These are phyloP conservation scores for Colletotrichum sp. DNA, from an alignment of 2,329 filamentous ascomycete genomes.

Conservation along the genomic window DNA sequence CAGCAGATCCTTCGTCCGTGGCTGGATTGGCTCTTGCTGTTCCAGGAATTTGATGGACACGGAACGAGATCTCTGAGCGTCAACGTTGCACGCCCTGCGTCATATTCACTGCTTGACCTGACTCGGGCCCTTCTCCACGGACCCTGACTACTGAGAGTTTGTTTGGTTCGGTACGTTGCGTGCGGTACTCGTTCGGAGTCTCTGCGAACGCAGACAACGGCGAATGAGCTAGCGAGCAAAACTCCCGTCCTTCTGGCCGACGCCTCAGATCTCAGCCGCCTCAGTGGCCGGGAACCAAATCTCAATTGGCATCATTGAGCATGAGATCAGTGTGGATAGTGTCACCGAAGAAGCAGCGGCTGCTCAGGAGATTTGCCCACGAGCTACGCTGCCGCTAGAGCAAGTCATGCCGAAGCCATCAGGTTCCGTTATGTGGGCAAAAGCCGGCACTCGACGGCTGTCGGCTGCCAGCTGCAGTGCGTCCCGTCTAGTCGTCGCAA, in stretches of 20 bases:
- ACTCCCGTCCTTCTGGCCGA: constrained; percentile 7
- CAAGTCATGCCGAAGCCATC: background rate
- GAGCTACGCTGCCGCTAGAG: background rate
- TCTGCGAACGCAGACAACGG: background rate
- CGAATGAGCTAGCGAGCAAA: background rate
- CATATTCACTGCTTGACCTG: constrained; percentile 10
- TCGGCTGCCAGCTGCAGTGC: background rate
- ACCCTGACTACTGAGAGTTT: background rate
- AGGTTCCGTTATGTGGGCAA: background rate
- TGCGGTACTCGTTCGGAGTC: constrained; percentile 4
- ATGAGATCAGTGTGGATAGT: constrained; percentile 5
- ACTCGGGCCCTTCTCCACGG: constrained; percentile 8
- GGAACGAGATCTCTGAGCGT: background rate
- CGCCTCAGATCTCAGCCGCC: background rate
- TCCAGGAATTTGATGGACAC: constrained; percentile 10
- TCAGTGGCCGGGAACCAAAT: background rate
- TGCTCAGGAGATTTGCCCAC: background rate
- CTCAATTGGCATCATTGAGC: background rate
- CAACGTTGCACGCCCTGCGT: constrained; percentile 1
- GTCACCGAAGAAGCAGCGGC: background rate
- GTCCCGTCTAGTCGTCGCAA: background rate
- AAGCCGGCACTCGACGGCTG: background rate
- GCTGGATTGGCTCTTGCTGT: background rate
- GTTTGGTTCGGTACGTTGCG: background rate
- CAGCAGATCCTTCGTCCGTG: background rate